A percentile compares a stretch with the other conserved stretches of the same genome.
These are phyloP conservation scores for Salisapilia sapeloensis DNA, from an alignment of 352 stramenopile genomes.

Conservation along the genomic window DNA sequence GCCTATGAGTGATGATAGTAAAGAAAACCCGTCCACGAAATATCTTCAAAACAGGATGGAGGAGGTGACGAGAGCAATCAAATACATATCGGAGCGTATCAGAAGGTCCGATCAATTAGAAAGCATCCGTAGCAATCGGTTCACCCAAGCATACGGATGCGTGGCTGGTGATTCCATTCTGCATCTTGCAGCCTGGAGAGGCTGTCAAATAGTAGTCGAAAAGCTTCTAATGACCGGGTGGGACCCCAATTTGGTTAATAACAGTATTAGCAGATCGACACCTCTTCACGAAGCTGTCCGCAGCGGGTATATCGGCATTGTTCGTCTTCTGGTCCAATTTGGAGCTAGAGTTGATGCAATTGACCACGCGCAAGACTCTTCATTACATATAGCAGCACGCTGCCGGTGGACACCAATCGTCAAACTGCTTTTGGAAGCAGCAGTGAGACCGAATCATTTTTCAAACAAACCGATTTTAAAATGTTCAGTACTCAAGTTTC, in stretches of 20 bases:
- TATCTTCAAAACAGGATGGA: background rate
- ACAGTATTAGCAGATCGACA: constrained; percentile 15
- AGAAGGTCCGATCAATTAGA: no score
- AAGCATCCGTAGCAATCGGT: no score
- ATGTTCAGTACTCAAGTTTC: constrained; percentile 10
- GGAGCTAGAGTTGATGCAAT: constrained; percentile 16
- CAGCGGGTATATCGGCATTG: constrained; percentile 16
- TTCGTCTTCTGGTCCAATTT: constrained; percentile 14
- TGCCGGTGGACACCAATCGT: constrained; percentile 17
- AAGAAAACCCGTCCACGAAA: no score
- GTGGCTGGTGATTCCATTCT: constrained; percentile 26
- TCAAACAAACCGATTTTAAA: background rate
- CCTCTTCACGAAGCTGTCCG: constrained; percentile 40
- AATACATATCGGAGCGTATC: no score
- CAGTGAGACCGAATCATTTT: constrained; percentile 3
- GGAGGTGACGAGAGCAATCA: background rate
- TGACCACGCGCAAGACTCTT: constrained; percentile 26
- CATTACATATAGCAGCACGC: constrained; percentile 35
- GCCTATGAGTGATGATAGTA: no score
- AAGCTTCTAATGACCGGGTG: constrained; percentile 10
- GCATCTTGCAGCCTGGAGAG: constrained; percentile 30
- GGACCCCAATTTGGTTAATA: constrained; percentile 34
- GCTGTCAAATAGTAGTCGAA: constrained; percentile 9
- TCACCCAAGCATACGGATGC: no score
- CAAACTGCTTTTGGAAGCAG: constrained; percentile 18